Base-by-base conservation (phyloP, 805 yeast genomes). In the Starmerella bacillaris region DNA sequence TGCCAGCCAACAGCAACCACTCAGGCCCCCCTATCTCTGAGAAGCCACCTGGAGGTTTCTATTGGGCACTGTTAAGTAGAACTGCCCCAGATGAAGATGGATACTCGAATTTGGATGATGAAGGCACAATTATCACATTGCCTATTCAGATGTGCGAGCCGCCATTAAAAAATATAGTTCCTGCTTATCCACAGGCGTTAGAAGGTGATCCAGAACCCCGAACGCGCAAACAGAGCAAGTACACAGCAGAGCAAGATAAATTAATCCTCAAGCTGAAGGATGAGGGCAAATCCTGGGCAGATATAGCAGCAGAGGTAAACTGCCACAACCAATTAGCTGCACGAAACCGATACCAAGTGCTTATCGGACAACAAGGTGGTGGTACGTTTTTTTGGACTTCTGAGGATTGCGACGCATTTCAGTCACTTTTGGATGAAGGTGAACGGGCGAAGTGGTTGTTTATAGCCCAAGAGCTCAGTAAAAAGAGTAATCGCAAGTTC, bases 341-440 rank as follows among this genome's bases (percentile, higher is more conserved):
- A 0, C 57, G 86, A 38, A 77, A 77, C 50, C 57, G 86, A 39
- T 78, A 78, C 47, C 86, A 77, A 53, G 86, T 77, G 3, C 62
- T 77, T 32, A 75, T 78, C 43, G 89, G 89, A 4, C 86, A 77
- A 50, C 86, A 77, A 47, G 86, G 86, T 3, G 76, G 78, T 22
- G 78, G 77, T 9, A 64, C 72, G 1, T 65, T 70, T 18, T 65
- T 68, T 21, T 75, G 82, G 75, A 69, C 67, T 7, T 46, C 58
- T 1, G 69, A 67, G 12, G 82, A 75, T 51, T 63, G 68, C 5
- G 39, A 53, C 20, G 59, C 60, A 16, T 55, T 77, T 27, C 71
- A 66, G 45, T 50, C 50, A 14, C 44, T 71, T n/a, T 54, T 76
- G 6, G 84, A 77, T 48, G 72, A 67, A 29, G 82, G 76, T 1